These are phyloP conservation scores for Viola odorata DNA, from an alignment of 345 rosid genomes.

Conservation along the genomic window DNA sequence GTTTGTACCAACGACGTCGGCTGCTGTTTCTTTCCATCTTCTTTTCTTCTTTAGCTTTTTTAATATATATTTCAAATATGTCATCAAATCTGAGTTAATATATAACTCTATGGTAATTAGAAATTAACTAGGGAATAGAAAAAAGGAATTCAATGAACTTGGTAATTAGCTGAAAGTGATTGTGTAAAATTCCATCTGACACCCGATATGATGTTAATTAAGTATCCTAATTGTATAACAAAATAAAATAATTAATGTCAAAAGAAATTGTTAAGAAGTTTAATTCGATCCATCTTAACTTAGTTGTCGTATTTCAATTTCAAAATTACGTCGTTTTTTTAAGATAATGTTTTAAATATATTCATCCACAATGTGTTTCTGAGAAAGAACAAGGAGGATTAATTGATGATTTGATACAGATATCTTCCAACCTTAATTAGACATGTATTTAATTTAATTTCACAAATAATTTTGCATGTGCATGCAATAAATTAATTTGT, in stretches of 20 bases:
- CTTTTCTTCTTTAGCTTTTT: not conserved
- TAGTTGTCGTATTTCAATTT: no score
- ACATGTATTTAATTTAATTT: no score
- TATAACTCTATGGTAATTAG: not conserved
- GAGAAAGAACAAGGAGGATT: no score
- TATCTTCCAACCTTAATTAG: no score
- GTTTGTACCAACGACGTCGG: not conserved
- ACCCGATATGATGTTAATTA: constrained; percentile 12
- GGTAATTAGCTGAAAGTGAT: constrained; percentile 3
- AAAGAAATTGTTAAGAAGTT: not conserved
- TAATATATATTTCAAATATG: not conserved
- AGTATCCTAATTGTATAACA: constrained; percentile 14
- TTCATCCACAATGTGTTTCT: no score
- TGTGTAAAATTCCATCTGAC: constrained; percentile 20
- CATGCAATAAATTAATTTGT: no score
- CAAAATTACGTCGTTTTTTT: not conserved
- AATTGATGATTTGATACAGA: no score
- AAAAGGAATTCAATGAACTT: constrained; percentile 29
- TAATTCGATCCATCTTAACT: not conserved
- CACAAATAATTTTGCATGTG: no score
- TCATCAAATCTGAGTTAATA: no score
- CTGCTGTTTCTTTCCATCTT: not conserved
- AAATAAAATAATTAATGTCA: not conserved
- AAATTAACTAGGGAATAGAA: not conserved
- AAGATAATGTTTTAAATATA: no score